Evolutionary conservation across 305 asterid genomes (phyloP).

Genomic region (Solanum hybrid): DNA sequence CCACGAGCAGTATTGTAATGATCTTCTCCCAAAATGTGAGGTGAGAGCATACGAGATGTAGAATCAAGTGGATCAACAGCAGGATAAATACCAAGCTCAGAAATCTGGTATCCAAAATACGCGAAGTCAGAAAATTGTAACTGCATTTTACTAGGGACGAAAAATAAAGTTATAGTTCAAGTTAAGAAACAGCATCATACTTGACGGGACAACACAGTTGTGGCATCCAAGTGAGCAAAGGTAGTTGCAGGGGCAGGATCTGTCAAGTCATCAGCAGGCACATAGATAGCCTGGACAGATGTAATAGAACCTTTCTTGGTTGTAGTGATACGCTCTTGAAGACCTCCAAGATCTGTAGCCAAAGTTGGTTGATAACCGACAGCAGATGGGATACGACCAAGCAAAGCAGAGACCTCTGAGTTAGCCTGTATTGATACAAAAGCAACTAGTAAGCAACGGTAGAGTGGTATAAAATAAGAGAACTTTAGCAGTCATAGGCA

Average conservation of each 20-base stretch:
- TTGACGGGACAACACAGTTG: slow-evolving; percentile 90
- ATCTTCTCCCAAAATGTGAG: slow-evolving; percentile 87
- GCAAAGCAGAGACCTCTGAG: slow-evolving; percentile 98
- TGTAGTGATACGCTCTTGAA: slow-evolving; percentile 94
- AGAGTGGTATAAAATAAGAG: neutral
- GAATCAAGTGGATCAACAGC: slow-evolving; percentile 97
- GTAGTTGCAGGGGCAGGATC: slow-evolving; percentile 99
- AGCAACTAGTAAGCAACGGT: neutral
- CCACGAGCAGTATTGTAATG: slow-evolving; percentile 98
- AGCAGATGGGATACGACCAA: slow-evolving; percentile 99
- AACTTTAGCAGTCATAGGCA: neutral
- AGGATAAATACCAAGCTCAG: slow-evolving; percentile 97
- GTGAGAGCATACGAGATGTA: slow-evolving; percentile 96
- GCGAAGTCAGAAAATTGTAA: neutral
- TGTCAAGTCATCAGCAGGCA: slow-evolving; percentile 99
- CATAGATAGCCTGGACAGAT: slow-evolving; percentile 94
- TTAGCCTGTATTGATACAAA: slow-evolving; percentile 47
- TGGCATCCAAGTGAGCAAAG: slow-evolving; percentile 98
- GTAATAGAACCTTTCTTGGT: slow-evolving; percentile 94
- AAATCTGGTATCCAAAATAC: slow-evolving; percentile 44
- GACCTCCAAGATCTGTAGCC: slow-evolving; percentile 99
- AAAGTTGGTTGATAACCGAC: slow-evolving; percentile 96
- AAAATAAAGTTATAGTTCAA: neutral
- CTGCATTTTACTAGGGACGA: neutral
- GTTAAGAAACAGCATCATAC: slow-evolving; percentile 14